These are phyloP conservation scores for Sideroxylon spinosum DNA, from an alignment of 179 eudicot genomes.

Conservation along the genomic window DNA sequence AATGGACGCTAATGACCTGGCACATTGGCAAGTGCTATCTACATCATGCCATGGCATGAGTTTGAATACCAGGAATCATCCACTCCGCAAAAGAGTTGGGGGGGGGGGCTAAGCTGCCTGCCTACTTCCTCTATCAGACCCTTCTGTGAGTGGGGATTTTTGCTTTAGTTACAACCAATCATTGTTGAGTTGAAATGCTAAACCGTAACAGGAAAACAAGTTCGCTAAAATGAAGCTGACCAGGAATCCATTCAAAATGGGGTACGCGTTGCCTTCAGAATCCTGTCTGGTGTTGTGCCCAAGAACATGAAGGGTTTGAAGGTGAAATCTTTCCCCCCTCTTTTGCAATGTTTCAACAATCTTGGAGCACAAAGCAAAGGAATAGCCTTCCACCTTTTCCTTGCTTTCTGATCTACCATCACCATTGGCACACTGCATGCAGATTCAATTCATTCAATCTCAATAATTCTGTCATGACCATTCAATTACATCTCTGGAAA, in stretches of 20 bases:
- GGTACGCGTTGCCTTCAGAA: slow-evolving; percentile 52
- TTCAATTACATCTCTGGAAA: slow-evolving; percentile 13
- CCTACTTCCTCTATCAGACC: background rate
- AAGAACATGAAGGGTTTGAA: slow-evolving; percentile 76
- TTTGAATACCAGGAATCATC: background rate
- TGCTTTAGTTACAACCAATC: background rate
- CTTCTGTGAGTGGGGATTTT: background rate
- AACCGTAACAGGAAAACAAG: background rate
- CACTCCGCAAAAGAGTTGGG: background rate
- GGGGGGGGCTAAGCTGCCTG: background rate
- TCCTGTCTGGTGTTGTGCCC: slow-evolving; percentile 74
- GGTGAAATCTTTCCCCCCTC: slow-evolving; percentile 58
- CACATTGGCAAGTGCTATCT: background rate
- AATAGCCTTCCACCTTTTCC: slow-evolving; percentile 43
- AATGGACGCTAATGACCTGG: background rate
- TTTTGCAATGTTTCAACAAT: slow-evolving; percentile 54
- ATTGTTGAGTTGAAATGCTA: background rate
- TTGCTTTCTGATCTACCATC: slow-evolving; percentile 23
- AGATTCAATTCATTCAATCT: slow-evolving; percentile 21
- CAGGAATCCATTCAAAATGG: slow-evolving; percentile 76
- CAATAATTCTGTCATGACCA: slow-evolving; percentile 14
- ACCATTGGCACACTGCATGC: slow-evolving; percentile 35
- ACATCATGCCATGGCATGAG: background rate
- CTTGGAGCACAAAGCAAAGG: slow-evolving; percentile 72
- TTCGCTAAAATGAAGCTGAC: slow-evolving; percentile 40